Evolutionary conservation across 2,329 filamentous ascomycete species (phyloP).

Genomic region (Cercospora zeae-maydis): DNA sequence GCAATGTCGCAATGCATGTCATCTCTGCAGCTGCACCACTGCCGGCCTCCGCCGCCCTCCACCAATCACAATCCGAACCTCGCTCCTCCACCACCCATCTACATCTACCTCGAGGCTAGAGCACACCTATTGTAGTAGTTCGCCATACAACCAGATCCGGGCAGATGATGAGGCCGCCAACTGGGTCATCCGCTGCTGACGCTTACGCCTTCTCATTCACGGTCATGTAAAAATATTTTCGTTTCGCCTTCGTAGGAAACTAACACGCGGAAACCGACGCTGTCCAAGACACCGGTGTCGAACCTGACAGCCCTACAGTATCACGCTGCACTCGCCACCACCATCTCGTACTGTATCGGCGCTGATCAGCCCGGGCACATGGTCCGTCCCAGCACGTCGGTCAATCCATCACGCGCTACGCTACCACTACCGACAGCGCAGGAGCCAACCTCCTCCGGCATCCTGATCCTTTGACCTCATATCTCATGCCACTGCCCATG

Average conservation of each 20-base stretch:
- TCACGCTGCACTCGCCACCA: neutral
- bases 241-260: no score
- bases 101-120: no score
- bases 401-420: neutral
- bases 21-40: constrained; percentile 14
- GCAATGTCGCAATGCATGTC: constrained; percentile 23
- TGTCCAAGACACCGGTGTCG: constrained; percentile 2
- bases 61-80: neutral
- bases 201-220: neutral
- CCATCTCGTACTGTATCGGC: neutral
- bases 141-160: constrained; percentile 6
- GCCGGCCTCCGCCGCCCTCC: neutral
- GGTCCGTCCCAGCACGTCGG: neutral
- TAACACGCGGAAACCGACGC: neutral
- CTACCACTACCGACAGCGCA: neutral
- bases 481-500: neutral
- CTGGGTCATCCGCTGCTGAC: neutral
- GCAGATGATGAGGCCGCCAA: constrained; percentile 2
- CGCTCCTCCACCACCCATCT: neutral
- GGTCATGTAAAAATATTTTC: neutral
- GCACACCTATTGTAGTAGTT: no score
- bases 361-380: neutral
- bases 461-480: neutral
- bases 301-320: neutral
- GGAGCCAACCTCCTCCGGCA: neutral